phyloP scores from a whole-genome alignment of 352 stramenopile species.

The Pythium pyrilobum region DNA sequence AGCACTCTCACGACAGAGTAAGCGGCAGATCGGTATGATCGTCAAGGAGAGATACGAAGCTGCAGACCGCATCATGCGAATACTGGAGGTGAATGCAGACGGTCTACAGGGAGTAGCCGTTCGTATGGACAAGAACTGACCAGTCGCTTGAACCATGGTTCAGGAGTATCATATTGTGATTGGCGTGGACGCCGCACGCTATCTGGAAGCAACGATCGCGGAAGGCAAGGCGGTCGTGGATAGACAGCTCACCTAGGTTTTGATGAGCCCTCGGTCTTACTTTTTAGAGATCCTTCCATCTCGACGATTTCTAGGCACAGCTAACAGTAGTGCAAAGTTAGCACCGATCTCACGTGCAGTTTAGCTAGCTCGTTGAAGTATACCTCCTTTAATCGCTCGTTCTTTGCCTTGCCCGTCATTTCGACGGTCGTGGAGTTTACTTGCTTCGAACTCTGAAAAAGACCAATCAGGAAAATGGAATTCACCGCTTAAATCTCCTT shows the following conservation, averaged over 20 bases:
- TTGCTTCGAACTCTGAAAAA: no score
- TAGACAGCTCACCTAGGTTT: background rate
- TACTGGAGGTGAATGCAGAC: constrained; percentile 42
- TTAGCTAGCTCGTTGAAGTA: no score
- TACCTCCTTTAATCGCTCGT: constrained; percentile 18
- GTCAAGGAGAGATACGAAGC: constrained; percentile 58
- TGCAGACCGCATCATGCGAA: constrained; percentile 70
- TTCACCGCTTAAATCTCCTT: no score
- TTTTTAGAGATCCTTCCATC: constrained; percentile 19
- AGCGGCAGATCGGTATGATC: constrained; percentile 30
- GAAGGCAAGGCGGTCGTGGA: background rate
- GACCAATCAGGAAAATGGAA: no score
- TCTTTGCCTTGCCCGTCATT: background rate
- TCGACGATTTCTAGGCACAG: constrained; percentile 18
- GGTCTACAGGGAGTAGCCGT: background rate
- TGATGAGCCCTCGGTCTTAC: background rate
- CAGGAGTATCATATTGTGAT: constrained; percentile 22
- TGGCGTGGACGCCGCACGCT: constrained; percentile 15
- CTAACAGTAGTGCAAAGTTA: constrained; percentile 2
- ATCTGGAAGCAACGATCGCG: constrained; percentile 17
- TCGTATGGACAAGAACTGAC: background rate
- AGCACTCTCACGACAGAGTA: constrained; percentile 30
- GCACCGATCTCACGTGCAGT: no score
- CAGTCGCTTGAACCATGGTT: background rate
- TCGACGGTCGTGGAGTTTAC: background rate